Base-by-base conservation (phyloP, 805 yeast species). In the Hanseniaspora hatyaiensis region DNA sequence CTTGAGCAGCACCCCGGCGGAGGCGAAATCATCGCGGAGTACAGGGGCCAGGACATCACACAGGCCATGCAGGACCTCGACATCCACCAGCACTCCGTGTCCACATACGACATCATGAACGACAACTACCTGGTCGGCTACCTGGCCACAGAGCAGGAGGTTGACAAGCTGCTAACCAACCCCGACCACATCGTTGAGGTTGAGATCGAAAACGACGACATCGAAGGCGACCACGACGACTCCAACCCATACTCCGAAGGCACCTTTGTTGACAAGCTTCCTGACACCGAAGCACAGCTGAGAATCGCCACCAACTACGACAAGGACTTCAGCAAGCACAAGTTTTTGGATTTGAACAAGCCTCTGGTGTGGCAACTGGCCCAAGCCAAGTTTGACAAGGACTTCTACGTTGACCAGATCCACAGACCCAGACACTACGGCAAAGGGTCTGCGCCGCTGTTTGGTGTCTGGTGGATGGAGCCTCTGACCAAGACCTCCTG, bases 391-490 rank as follows among this genome's bases (percentile, higher is more conserved):
- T 92, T 87, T 71, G 60, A 82, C 34, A 89, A 84, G 61, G 94
- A 85, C 36, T 89, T 92, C 59, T 92, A 92, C 64, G 71, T 92
- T 59, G 95, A 87, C 61, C 96, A 92, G 66, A 92, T 92, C 36
- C 98, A 92, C 65, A 78, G 96, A 65, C 98, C 98, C 47, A 80
- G 98, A 62, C 98, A 92, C 65, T 92, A 88, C 61, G 97, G 97
- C 54, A 80, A 87, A 61, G 96, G 96, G 9, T 85, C 96, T 3
- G 98, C 98, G 11, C 96, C 88, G 6, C 63, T 92, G 47, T 92
- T 92, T 64, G 98, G 98, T 41, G 87, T 88, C 65, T 43, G 48
- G 42, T 83, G 89, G 64, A 68, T 92, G 51, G 98, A 92, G 66
- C 96, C 96, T 4, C 60, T 92, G 22, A 78, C 94, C 6, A 70